Percentiles rank a stretch among this genome's conserved stretches.
These are phyloP conservation scores for Balakata baccata DNA, from an alignment of 345 rosid genomes.

Conservation along the genomic window DNA sequence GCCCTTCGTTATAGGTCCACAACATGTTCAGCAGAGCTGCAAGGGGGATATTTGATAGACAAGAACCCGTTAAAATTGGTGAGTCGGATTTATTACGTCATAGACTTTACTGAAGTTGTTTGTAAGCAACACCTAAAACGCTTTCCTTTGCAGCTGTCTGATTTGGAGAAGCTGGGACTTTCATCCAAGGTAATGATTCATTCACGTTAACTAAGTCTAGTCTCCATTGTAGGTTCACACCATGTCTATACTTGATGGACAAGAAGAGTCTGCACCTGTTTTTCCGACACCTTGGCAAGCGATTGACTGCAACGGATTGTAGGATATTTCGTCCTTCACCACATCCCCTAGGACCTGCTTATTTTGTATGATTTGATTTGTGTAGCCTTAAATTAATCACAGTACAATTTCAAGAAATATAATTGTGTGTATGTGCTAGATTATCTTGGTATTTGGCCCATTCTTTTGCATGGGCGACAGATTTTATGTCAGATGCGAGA, in stretches of 20 bases:
- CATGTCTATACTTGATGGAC: constrained; percentile 30
- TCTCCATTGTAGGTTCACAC: constrained; percentile 45
- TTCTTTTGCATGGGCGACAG: no score
- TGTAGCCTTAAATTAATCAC: no score
- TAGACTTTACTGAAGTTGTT: not conserved
- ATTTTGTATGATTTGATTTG: no score
- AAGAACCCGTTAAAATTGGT: constrained; percentile 56
- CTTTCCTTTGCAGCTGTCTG: constrained; percentile 51
- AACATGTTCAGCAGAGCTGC: constrained; percentile 63
- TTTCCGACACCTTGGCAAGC: not conserved
- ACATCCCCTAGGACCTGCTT: not conserved
- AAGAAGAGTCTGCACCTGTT: not conserved
- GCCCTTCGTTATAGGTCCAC: constrained; percentile 37
- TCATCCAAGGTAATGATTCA: constrained; percentile 52
- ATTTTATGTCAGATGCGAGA: no score
- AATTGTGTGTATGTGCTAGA: no score
- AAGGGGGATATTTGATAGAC: constrained; percentile 44
- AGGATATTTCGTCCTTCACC: constrained; percentile 6
- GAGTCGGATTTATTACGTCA: constrained; percentile 9
- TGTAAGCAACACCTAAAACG: not conserved
- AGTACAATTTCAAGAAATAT: no score
- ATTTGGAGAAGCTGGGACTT: constrained; percentile 71
- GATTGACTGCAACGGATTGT: not conserved
- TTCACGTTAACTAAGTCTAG: not conserved
- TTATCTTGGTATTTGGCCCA: no score